These are phyloP conservation scores for Heliamphora exappendiculata DNA, from an alignment of 148 eudicot species.

Conservation along the genomic window DNA sequence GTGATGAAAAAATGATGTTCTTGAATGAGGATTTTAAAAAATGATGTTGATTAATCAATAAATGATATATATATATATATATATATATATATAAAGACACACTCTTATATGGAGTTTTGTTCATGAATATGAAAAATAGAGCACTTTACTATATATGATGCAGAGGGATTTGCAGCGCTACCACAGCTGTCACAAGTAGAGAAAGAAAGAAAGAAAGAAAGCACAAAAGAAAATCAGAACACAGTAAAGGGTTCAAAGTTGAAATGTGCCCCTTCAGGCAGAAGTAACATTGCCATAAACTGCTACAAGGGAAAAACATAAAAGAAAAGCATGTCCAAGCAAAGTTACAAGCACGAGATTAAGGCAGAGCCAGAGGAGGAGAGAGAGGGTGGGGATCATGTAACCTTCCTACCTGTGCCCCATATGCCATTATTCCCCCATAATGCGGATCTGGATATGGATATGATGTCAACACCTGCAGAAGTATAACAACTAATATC, in stretches of 20 bases:
- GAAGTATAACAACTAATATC: background rate
- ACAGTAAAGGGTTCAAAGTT: background rate
- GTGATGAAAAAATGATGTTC: too few relatives aligned
- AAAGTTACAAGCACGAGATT: background rate
- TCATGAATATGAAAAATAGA: too few relatives aligned
- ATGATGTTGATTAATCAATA: too few relatives aligned
- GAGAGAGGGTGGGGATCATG: background rate
- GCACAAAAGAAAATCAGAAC: background rate
- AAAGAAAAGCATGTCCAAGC: background rate
- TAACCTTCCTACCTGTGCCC: slow-evolving; percentile 39
- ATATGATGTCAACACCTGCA: slow-evolving; percentile 58
- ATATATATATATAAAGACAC: too few relatives aligned
- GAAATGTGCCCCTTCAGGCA: background rate
- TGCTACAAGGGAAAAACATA: background rate
- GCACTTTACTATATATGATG: too few relatives aligned
- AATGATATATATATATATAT: too few relatives aligned
- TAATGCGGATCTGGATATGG: slow-evolving; percentile 54
- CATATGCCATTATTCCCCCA: slow-evolving; percentile 55
- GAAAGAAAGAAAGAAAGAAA: background rate
- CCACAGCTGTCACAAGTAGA: background rate
- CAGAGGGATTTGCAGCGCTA: background rate
- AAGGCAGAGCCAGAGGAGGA: background rate
- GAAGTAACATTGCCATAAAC: background rate
- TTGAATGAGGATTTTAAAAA: too few relatives aligned
- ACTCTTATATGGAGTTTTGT: background rate